Base-by-base conservation (phyloP, 192 early-diverging fungal species). In the Coemansia sp. region DNA sequence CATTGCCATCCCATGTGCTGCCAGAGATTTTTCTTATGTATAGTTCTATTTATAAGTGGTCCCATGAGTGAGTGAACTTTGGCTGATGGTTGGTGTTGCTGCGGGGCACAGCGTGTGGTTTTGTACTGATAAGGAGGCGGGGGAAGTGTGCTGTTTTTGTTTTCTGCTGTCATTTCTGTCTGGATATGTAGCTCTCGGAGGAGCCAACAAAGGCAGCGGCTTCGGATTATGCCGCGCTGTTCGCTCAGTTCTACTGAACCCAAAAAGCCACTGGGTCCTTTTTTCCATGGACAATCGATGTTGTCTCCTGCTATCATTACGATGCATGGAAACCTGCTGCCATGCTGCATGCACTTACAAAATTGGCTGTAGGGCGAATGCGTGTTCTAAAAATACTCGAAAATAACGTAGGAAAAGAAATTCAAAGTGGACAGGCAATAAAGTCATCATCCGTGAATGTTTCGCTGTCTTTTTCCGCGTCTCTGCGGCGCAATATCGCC, bases 141-240 rank as follows among this genome's bases (percentile, higher is more conserved):
- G 30, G 30, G 30, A 30, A 1, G 30, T 30, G 21, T 26, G 23
- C 23, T 53, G 21, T 21, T 26, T 53, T 23, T 14, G 24, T 26
- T 3, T 53, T 23, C 21, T 9, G 2, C 26, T 9, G 21, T 53
- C 23, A 53, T 53, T 53, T 52, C 8, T 33, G 41, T 62, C 52
- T 57, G 51, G 21, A 10, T 60, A 21, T 79, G 65, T 79, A 79
- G 77, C 72, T 79, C 35, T 52, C 77, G 6, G 77, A 80, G 68
- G 77, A 80, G 38, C 72, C 77, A 39, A 49, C 51, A 9, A 71
- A 68, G 48, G 69, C 72, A 2, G 69, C 63, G 24, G 66, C 64
- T 6, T 74, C 77, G 45, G 69, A 80, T 12, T 74, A 74, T 49
- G 77, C 77, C 11, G 72, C 72, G 26, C 33, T 80, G 69, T 80